Evolutionary conservation across 2,329 filamentous ascomycete genomes (phyloP), one percentile per base, ranked within the genome.

Genomic region (Hymenoscyphus scutula): DNA sequence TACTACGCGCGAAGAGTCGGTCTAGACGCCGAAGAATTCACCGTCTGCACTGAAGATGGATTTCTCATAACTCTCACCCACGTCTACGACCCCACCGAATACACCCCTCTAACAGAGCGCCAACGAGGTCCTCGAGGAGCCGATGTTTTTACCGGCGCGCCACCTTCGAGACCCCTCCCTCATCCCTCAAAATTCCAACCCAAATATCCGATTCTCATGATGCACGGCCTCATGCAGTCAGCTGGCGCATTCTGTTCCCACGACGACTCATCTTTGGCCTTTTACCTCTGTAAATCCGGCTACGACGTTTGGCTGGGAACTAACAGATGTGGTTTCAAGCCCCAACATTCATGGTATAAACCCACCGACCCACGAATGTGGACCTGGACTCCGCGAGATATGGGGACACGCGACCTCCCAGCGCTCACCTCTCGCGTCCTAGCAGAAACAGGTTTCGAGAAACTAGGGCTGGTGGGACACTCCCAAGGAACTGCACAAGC

Each of bases 291-390:
- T 76, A 97, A 97, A 76, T 87, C 89, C 0, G 93, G 93, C 1
- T 97, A 92, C 75, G 94, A 98, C 74, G 91, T 98, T 45, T 98
- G 93, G 93, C 81, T 97, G 17, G 94, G 94, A 4, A 96, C 97
- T 77, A 97, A 97, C 73, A 84, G 94, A 23, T 96, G 92, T 72
- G 93, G 93, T 1, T 92, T 95, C 76, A 79, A 84, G 0, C 93
- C 94, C 0, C 84, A 87, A 67, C 94, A 98, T 73, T 84, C 82
- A 2, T 77, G 88, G 25, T 82, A 97, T 45, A 77, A 84, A 1
- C 87, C 89, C 67, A 79, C 79, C 2, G 94, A 98, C 72, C 93
- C 94, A 1, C 85, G 92, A 32, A 96, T 97, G 91, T 97, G 94
- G 94, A 87, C 88, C 48, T 98, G 94, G 94, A 96, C 96, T 68